Conservation (phyloP, 2,329 filamentous ascomycete species). For the Talaromyces sp. region DNA sequence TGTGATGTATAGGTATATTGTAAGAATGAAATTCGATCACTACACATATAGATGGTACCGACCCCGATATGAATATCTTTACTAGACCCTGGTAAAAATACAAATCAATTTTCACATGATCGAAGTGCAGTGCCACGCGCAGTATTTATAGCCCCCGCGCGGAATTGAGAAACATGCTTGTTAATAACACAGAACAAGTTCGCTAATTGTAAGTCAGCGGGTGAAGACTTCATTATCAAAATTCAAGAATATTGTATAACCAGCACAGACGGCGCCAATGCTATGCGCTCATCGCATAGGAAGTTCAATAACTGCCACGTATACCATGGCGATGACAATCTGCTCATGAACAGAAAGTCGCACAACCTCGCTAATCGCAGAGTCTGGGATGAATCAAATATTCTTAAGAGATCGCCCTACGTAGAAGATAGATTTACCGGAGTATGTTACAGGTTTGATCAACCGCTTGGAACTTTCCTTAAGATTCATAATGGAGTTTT, state of each 20-base stretch:
- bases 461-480: background rate
- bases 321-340: no score
- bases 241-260: no score
- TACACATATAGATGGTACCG: background rate
- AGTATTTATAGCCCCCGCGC: no score
- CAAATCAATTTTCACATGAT: background rate
- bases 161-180: no score
- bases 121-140: background rate
- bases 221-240: no score
- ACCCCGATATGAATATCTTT: background rate
- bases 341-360: no score
- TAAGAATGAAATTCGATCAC: background rate
- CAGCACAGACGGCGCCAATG: no score
- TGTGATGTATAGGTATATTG: background rate
- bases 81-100: background rate
- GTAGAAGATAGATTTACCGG: background rate
- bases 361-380: background rate
- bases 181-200: no score
- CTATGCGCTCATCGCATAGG: no score
- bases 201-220: no score
- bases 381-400: background rate
- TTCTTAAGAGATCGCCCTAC: background rate
- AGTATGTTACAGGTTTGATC: background rate
- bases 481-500: background rate
- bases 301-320: no score